Evolutionary conservation across 2,329 filamentous ascomycete species (phyloP), one percentile per base, ranked within the genome.

Genomic region (Dactylella cylindrospora): DNA sequence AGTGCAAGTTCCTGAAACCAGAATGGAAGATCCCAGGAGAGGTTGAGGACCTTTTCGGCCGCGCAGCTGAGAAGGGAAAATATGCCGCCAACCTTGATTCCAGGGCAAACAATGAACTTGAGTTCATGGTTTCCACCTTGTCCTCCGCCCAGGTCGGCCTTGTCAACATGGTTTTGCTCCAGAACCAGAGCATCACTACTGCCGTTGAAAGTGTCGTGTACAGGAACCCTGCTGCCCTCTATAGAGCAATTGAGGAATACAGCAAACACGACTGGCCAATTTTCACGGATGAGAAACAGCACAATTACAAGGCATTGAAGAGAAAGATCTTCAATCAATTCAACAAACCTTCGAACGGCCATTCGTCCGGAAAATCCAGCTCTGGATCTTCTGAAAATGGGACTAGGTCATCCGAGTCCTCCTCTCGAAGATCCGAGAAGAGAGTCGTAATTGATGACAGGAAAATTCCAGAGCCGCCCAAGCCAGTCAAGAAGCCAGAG

Each of bases 111-210:
- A 68, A 67, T 50, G 67, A 70, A 26, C 49, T 70, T 31, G 65
- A 64, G 22, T 70, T 70, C 28, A 66, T 64, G 29, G 67, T 70
- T 20, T 66, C 67, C 20, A 66, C 60, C 4, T 35, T 70, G 39
- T 61, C 65, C n/a, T 65, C 68, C 13, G 62, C 66, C 31, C 68
- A 70, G 25, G 67, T 68, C 17, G 52, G 60, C 10, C 49, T 70
- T 31, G 67, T 70, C 35, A 70, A 70, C 50, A 68, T 66, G 46
- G 66, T 70, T 19, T 64, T 70, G 23, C 66, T 70, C 12, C 68
- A 69, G 26, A 70, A 70, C 41, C 67, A 70, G 46, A 64, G 67
- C 44, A 59, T 64, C 28, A 66, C 66, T 26, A 59, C 66, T 5
- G 45, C 64, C 22, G 65, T 70, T 25, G 65, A 68, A 17, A 64